Base-by-base conservation (phyloP, 83 land plant genomes). In the Picea abies region DNA sequence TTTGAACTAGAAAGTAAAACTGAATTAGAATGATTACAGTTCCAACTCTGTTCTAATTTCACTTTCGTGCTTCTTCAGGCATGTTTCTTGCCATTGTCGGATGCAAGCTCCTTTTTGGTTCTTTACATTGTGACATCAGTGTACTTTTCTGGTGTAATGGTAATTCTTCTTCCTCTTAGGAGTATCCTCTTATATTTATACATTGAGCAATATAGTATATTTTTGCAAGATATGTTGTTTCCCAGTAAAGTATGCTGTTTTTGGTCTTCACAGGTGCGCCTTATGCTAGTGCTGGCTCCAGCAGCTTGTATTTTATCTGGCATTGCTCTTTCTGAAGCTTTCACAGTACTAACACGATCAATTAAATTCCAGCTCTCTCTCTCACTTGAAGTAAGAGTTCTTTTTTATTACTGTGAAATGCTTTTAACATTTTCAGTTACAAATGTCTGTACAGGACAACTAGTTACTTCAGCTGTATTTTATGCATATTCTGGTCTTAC, bases 131-230 rank as follows among this genome's bases (percentile, higher is more conserved):
- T 91, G 44, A 97, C 97, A 63, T 91, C 99, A 61, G 98, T 92
- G 12, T 97, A 97, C 80, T 97, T 97, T 80, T 97, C 99, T 71
- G 99, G 99, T 56, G 99, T 97, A 62, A 97, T 97, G 99, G 99
- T 97, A 84, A 82, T 90, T 39, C 58, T 73, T 73, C 77, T 73
- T 20, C n/a, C 56, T 44, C 19, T 19, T 8, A 5, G 10, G n/a
- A 32, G 35, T n/a, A 19, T 73, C 19, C 23, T 41, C n/a, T 73
- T 22, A 41, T 79, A 35, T 19, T 60, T 61, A 17, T 26, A 0
- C 4, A 52, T 23, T 78, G 11, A 6, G 52, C n/a, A 73, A 41
- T 12, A 70, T 37, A 19, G 35, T 39, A 17, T 63, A 52, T 52
- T 52, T 79, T 5, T 58, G 20, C 10, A 11, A 58, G 23, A 37